These are phyloP conservation scores for Rhizoctonia solani DNA, from an alignment of 1,284 basidiomycete genomes.

Conservation along the genomic window DNA sequence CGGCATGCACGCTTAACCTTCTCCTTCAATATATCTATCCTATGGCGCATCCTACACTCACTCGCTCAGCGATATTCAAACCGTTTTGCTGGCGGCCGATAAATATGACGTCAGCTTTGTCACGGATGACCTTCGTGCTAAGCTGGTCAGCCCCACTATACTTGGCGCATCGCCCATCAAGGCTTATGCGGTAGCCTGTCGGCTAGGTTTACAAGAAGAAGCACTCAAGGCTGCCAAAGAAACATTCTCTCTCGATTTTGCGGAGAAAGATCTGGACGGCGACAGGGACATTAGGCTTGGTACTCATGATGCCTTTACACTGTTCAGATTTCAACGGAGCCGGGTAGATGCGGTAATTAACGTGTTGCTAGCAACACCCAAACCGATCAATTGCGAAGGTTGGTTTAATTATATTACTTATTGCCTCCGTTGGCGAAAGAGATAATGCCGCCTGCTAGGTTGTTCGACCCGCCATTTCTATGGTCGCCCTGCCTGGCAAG, in stretches of 20 bases:
- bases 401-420: neutral
- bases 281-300: slow-evolving; percentile 19
- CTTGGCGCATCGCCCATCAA: slow-evolving; percentile 15
- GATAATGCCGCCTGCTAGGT: slow-evolving; percentile 1
- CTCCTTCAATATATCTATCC: slow-evolving; percentile 35
- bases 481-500: slow-evolving; percentile 31
- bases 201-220: slow-evolving; percentile 28
- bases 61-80: slow-evolving; percentile 27
- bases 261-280: slow-evolving; percentile 31
- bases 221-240: slow-evolving; percentile 28
- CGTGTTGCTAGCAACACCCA: slow-evolving; percentile 16
- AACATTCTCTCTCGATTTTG: slow-evolving; percentile 31
- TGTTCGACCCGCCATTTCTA: slow-evolving; percentile 31
- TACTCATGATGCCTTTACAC: slow-evolving; percentile 26
- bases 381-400: slow-evolving; percentile 30
- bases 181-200: slow-evolving; percentile 27
- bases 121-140: slow-evolving; percentile 22
- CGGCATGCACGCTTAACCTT: slow-evolving; percentile 20
- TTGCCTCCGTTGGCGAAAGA: neutral
- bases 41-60: slow-evolving; percentile 16
- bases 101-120: slow-evolving; percentile 33
- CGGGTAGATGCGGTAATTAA: slow-evolving; percentile 27
- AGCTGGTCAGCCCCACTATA: slow-evolving; percentile 19
- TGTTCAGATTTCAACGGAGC: slow-evolving; percentile 27
- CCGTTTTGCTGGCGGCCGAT: slow-evolving; percentile 24